Percentiles rank a stretch among this genome's conserved stretches.
Evolutionary conservation across 2,329 filamentous ascomycete species (phyloP).

Genomic region (Colletotrichum paranaense): DNA sequence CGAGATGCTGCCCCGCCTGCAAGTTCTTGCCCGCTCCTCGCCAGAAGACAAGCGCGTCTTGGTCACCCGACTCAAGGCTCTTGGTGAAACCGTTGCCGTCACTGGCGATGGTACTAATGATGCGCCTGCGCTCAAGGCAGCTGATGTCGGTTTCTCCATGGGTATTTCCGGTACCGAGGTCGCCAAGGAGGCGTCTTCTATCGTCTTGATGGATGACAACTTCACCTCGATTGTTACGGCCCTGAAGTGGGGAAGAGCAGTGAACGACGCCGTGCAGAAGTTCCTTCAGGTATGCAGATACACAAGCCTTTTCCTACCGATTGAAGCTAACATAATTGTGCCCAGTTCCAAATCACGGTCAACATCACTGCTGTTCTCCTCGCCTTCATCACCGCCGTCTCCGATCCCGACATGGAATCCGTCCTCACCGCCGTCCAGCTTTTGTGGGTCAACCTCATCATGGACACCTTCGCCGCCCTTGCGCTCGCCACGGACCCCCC

Average conservation of each 20-base stretch:
- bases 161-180: conserved; percentile 75
- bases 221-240: conserved; percentile 75
- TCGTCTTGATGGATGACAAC: conserved; percentile 75
- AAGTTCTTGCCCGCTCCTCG: conserved; percentile 68
- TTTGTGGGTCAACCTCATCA: conserved; percentile 77
- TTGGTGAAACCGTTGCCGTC: conserved; percentile 70
- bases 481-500: conserved; percentile 74
- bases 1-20: conserved; percentile 58
- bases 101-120: conserved; percentile 78
- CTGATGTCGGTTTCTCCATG: conserved; percentile 77
- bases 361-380: conserved; percentile 76
- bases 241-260: conserved; percentile 75
- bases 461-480: conserved; percentile 76
- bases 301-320: no score
- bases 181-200: conserved; percentile 76
- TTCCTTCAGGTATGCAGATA: conserved; percentile 66
- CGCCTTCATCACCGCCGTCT: conserved; percentile 73
- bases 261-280: conserved; percentile 76
- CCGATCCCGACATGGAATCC: conserved; percentile 63
- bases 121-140: conserved; percentile 72
- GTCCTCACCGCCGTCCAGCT: conserved; percentile 75
- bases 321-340: conserved; percentile 2
- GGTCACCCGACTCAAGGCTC: conserved; percentile 63
- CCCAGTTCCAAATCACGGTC: conserved; percentile 74
- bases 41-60: conserved; percentile 70